Base-by-base conservation (phyloP, 1,284 basidiomycete genomes). In the Lignosus rhinocerotis region DNA sequence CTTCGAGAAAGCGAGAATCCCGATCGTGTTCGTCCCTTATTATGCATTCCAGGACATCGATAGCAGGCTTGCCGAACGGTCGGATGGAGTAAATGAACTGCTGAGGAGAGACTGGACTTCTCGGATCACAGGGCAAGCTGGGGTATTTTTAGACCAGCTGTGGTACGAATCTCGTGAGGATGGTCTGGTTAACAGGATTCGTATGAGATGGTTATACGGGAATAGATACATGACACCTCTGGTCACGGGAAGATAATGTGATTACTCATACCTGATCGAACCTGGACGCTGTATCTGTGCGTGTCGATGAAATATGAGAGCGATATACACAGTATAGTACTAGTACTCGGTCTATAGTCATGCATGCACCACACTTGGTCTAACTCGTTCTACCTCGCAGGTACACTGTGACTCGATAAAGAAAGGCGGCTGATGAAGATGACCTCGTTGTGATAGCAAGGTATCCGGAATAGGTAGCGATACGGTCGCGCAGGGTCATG, bases 21-120 rank as follows among this genome's bases (percentile, higher is more conserved):
- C 53, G 11, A 14, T 49, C 3, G 47, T 45, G 2, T 55, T 55
- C 16, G 53, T 30, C 4, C 53, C 53, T 8, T 49, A 49, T 25
- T 49, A 55, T 30, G 6, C 8, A 8, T 14, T 34, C 3, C 31
- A 55, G 36, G 53, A 55, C 32, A n/a, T 49, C 31, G 7, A 39
- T 21, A n/a, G 32, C 41, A 33, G 17, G 7, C 7, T 16, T 16
- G 31, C 53, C 3, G 34, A 16, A 19, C 7, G 17, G 14, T 31
- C 46, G 4, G 12, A 11, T 11, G 39, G 16, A 6, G 21, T 48
- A 16, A 47, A 49, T 21, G 46, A 49, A 30, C 46, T 42, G 6
- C 14, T 55, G 38, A 46, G 47, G n/a, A 21, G 12, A 21, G 53
- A 55, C 31, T 55, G 53, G 53, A 36, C 43, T 8, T 31, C 21